Evolutionary conservation across 179 eudicot genomes (phyloP).

Genomic region (Nepenthes alata): DNA sequence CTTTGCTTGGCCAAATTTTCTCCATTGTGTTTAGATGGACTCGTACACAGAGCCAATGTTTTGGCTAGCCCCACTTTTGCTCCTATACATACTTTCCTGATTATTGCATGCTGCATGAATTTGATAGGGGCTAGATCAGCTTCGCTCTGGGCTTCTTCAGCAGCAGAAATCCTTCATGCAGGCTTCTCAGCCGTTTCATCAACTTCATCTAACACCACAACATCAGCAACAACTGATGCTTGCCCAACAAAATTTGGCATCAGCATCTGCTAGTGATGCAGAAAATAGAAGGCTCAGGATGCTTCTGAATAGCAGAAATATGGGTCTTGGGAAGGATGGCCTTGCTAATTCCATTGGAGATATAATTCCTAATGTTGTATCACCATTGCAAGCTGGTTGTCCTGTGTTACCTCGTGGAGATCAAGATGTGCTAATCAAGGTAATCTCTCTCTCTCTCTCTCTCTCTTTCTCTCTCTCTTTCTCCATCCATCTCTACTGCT

Average conservation of each 20-base stretch:
- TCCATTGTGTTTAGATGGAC: neutral
- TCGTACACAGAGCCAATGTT: neutral
- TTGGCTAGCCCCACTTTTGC: neutral
- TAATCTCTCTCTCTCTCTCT: constrained; percentile 8
- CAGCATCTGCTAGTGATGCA: constrained; percentile 52
- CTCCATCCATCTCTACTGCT: too few relatives aligned
- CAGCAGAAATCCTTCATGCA: constrained; percentile 75
- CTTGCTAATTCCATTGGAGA: constrained; percentile 50
- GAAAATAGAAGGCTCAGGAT: constrained; percentile 66
- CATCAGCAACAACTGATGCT: constrained; percentile 73
- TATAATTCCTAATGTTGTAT: constrained; percentile 50
- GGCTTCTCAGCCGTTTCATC: constrained; percentile 66
- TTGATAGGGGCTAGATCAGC: constrained; percentile 52
- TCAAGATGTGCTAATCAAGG: constrained; percentile 64
- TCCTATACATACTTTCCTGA: neutral
- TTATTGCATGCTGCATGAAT: neutral
- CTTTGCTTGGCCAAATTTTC: neutral
- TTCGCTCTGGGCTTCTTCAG: constrained; percentile 62
- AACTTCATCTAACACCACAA: constrained; percentile 60
- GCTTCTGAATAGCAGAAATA: constrained; percentile 41
- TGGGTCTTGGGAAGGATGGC: constrained; percentile 62
- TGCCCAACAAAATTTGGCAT: constrained; percentile 64
- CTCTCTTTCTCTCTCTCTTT: neutral
- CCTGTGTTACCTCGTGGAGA: constrained; percentile 63
- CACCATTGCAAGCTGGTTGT: constrained; percentile 54